Evolutionary conservation across 768 basidiomycete species (phyloP).

Genomic region (Tulasnella sp.): DNA sequence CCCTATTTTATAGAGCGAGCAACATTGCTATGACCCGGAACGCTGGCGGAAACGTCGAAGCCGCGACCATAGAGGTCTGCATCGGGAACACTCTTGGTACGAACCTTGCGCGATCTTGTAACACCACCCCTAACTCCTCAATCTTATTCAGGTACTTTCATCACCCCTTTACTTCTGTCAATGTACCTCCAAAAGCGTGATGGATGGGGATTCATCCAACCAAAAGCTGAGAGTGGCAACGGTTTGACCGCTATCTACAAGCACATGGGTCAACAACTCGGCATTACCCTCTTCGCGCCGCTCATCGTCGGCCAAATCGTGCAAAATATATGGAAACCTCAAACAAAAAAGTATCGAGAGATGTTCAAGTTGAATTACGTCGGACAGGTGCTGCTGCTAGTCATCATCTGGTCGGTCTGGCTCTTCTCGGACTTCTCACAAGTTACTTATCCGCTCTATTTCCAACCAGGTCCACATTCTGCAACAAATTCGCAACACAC

Average conservation of each 20-base stretch:
- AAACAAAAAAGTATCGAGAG: constrained; percentile 17
- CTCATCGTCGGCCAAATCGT: constrained; percentile 22
- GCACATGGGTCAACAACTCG: constrained; percentile 20
- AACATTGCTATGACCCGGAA: constrained; percentile 23
- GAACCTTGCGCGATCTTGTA: not conserved
- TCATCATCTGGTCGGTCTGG: constrained; percentile 18
- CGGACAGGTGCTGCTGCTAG: constrained; percentile 20
- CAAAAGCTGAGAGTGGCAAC: constrained; percentile 19
- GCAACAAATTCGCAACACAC: constrained; percentile 19
- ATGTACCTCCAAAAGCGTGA: constrained; percentile 18
- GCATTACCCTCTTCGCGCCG: constrained; percentile 21
- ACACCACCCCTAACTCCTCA: not conserved
- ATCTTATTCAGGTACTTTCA: constrained; percentile 11
- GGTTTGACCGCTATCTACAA: constrained; percentile 21
- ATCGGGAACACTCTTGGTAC: constrained; percentile 21
- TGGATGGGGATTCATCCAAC: constrained; percentile 20
- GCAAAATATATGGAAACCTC: constrained; percentile 20
- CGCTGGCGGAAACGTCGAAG: constrained; percentile 21
- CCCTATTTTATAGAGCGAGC: constrained; percentile 15
- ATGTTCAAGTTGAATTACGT: constrained; percentile 18
- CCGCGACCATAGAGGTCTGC: constrained; percentile 21
- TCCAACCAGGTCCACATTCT: constrained; percentile 20
- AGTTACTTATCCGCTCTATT: not conserved
- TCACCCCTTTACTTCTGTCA: constrained; percentile 20
- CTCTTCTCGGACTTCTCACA: not conserved